Evolutionary conservation across 768 basidiomycete genomes (phyloP), one percentile per base, ranked within the genome.

Genomic region (Termitomyces sp.): DNA sequence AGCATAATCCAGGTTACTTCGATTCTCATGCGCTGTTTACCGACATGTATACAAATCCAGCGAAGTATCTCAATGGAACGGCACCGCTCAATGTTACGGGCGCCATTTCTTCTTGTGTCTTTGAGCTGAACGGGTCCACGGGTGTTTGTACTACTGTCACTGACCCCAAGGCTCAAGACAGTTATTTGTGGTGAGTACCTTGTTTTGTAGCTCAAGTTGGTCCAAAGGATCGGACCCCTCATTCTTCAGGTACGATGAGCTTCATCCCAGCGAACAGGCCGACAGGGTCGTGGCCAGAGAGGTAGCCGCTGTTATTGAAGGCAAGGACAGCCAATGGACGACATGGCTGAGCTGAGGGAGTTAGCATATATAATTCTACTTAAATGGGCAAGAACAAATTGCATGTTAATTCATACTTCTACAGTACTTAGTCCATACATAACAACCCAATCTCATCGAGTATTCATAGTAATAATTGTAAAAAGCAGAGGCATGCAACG

Each of bases 11-110:
- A 85, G 86, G 79, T 0, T 65, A 83, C 0, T 87, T 87, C 61
- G 83, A 87, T 65, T 84, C 85, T 4, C 76, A 86, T 64, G 73
- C 73, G 2, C 73, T 87, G 31, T 85, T 87, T 65, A 66, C 76
- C 17, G 84, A 87, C 63, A 85, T 88, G 70, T 75, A 76, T 60
- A 67, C 70, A 25, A 66, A 78, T 54, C 86, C 86, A 1, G 60
- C 67, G 8, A 59, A 65, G 4, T 87, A 86, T 66, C 68, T 87
- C 32, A 88, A 87, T 58, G 86, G 85, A 8, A 87, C 84, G 0
- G 84, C 77, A 0, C 82, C 84, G 12, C 66, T 80, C 47, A 86
- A 87, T 59, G 77, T 82, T 25, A 85, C 82, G 0, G 81, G 83
- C 0, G 73, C 76, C 23, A 71, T 82, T 38, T 63, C 77, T 40